A percentile compares a stretch with the other conserved stretches of the same genome.
phyloP scores from a whole-genome alignment of 768 basidiomycete species.

The Mycena epipterygia region DNA sequence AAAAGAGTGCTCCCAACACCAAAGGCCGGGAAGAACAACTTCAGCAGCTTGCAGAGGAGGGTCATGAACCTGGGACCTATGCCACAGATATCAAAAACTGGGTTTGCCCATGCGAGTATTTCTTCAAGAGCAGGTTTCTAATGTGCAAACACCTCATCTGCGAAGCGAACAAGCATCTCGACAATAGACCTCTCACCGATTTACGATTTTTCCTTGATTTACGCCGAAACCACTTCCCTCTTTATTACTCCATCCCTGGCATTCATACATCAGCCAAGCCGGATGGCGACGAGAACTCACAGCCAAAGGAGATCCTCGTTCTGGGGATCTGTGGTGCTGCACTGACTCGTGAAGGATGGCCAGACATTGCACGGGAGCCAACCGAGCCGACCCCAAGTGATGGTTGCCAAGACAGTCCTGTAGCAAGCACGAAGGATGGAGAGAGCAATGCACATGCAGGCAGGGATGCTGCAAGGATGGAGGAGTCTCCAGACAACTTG shows the following conservation, averaged over 20 bases:
- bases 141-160: conserved; percentile 40
- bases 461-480: not conserved
- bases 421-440: not conserved
- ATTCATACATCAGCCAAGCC: too few species aligned
- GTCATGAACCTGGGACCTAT: conserved; percentile 27
- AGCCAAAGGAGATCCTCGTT: not conserved
- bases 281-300: not conserved
- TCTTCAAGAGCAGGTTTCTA: conserved; percentile 31
- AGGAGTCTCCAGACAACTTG: not conserved
- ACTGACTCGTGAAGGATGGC: not conserved
- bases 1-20: conserved; percentile 11
- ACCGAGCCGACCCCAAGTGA: not conserved
- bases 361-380: not conserved
- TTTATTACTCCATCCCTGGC: conserved; percentile 29
- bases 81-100: conserved; percentile 33
- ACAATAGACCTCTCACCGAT: conserved; percentile 29
- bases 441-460: not conserved
- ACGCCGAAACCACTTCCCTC: conserved; percentile 15
- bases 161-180: conserved; percentile 33
- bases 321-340: not conserved
- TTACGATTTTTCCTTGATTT: conserved; percentile 31
- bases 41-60: conserved; percentile 32
- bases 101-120: conserved; percentile 29
- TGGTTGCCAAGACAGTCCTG: not conserved
- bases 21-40: conserved; percentile 1